Evolutionary conservation across 306 rosid species (phyloP).

Genomic region (Acacia crassicarpa): DNA sequence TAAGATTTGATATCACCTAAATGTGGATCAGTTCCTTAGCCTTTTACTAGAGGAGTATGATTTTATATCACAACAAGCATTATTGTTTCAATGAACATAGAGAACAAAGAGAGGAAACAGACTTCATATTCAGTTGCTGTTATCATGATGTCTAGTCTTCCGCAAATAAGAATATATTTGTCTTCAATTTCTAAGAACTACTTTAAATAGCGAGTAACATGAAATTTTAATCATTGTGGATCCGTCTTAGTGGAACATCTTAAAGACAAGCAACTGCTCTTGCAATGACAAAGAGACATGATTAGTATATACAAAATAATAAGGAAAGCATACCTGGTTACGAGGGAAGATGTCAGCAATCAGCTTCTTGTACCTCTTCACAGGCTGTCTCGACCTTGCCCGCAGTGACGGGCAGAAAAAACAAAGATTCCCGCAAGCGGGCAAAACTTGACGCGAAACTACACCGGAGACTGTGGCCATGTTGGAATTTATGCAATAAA

Average conservation of each 20-base stretch:
- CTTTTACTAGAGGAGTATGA: neutral
- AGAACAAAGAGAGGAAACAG: neutral
- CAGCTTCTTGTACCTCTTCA: conserved; percentile 99
- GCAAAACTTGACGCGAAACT: conserved; percentile 87
- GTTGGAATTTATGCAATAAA: conserved; percentile 19
- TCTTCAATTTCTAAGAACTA: conserved; percentile 29
- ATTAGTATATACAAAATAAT: conserved; percentile 10
- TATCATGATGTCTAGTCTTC: conserved; percentile 22
- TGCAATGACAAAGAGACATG: conserved; percentile 29
- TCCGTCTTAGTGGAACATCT: conserved; percentile 26
- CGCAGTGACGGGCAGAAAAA: conserved; percentile 88
- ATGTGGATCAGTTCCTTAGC: neutral
- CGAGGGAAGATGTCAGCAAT: conserved; percentile 92
- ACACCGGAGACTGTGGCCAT: conserved; percentile 80
- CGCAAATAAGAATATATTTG: neutral
- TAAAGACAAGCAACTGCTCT: conserved; percentile 7
- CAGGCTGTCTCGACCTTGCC: conserved; percentile 96
- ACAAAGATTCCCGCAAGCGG: conserved; percentile 87
- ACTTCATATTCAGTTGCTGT: neutral
- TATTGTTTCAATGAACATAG: neutral
- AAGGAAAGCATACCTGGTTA: conserved; percentile 57
- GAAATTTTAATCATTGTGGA: neutral
- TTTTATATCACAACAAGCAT: conserved; percentile 5
- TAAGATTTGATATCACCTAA: neutral
- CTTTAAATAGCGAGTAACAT: conserved; percentile 13